Evolutionary conservation across 176 grass and related monocot species (phyloP), one percentile per base, ranked within the genome.

Genomic region (Pharus latifolius): DNA sequence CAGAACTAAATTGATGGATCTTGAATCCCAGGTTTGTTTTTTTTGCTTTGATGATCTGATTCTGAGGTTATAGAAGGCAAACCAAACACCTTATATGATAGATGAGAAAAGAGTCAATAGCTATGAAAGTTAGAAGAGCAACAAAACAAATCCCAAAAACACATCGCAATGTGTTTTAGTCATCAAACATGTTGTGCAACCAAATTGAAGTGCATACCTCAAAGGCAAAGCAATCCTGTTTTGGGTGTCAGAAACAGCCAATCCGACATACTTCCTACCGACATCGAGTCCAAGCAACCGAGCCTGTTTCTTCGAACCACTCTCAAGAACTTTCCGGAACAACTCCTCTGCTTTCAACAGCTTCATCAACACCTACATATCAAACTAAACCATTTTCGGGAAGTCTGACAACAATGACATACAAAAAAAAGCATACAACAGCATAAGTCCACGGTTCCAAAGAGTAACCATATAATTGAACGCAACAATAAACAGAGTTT

Each of bases 251-350:
- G 93, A 97, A 70, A 92, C 60, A 5, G 86, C 89, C 60, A 96
- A 42, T 24, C 89, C 89, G 6, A 96, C 88, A 78, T 92, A 92
- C 65, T 92, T 92, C 27, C 81, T 74, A 1, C 93, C 93, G 6
- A 96, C 93, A 72, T 96, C 89, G 50, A 96, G 82, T 70, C 93
- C 89, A 12, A 96, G 83, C 49, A 96, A 77, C 22, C 78, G 80
- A 10, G 59, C 10, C 38, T 80, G 61, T 40, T 77, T 45, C 43
- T 34, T 55, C 11, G 53, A 73, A 50, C 70, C 57, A 0, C 27
- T 71, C 41, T 76, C 74, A 19, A 87, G 66, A 32, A 89, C 77
- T 82, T 96, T 88, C 56, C 67, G 79, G 38, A 96, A 92, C 56
- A 96, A 38, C 29, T 48, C 65, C 32, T 64, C 67, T 8, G 86